Evolutionary conservation across 2,329 filamentous ascomycete genomes (phyloP).

Genomic region (Ascochyta viciae-villosae): DNA sequence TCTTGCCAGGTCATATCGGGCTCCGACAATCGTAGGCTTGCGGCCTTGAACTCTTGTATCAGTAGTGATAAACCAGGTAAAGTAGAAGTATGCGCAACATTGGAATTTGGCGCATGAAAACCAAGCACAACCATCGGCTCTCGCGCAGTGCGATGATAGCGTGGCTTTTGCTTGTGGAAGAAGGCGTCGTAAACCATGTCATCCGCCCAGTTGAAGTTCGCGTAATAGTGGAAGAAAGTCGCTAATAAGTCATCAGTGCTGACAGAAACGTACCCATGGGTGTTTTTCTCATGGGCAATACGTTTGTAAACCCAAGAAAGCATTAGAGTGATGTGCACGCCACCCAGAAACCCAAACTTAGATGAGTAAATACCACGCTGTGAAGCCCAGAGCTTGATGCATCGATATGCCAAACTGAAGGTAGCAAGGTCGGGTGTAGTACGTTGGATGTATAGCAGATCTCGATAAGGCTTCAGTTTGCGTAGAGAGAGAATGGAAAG

Average conservation of each 20-base stretch:
- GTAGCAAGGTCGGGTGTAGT: constrained; percentile 65
- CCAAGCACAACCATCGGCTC: constrained; percentile 71
- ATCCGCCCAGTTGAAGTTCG: constrained; percentile 64
- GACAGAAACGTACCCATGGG: constrained; percentile 35
- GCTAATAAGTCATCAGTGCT: constrained; percentile 61
- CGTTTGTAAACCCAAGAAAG: constrained; percentile 67
- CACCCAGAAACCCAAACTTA: constrained; percentile 70
- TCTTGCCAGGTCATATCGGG: constrained; percentile 36
- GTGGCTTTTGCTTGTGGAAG: constrained; percentile 52
- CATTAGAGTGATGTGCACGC: constrained; percentile 69
- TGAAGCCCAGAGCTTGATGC: constrained; percentile 69
- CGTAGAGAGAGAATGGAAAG: constrained; percentile 63
- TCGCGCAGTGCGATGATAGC: constrained; percentile 62
- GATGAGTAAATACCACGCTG: constrained; percentile 69
- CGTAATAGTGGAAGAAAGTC: constrained; percentile 70
- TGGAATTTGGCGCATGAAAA: constrained; percentile 67
- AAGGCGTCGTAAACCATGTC: constrained; percentile 66
- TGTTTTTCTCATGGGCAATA: constrained; percentile 25
- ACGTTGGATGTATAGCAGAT: constrained; percentile 66
- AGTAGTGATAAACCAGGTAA: constrained; percentile 61
- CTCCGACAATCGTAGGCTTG: constrained; percentile 51
- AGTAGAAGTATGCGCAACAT: constrained; percentile 64
- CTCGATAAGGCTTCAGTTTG: constrained; percentile 70
- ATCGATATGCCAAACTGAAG: constrained; percentile 66
- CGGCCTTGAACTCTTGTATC: constrained; percentile 59